These are phyloP conservation scores for Mrakia gelida DNA, from an alignment of 768 basidiomycete genomes.

Conservation along the genomic window DNA sequence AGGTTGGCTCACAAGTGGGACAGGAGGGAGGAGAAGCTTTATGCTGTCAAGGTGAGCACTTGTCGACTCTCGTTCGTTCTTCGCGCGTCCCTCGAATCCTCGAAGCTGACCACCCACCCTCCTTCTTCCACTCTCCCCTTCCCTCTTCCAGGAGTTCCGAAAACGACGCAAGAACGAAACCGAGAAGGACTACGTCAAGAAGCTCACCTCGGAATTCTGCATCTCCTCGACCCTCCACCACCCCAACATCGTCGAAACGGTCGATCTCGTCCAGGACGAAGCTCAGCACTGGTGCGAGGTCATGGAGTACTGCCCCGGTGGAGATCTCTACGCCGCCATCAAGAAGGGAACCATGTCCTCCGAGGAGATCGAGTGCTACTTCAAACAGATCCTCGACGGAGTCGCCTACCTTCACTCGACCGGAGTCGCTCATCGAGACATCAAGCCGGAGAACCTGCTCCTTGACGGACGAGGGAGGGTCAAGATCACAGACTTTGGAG, in stretches of 20 bases:
- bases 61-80: neutral
- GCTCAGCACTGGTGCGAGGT: conserved; percentile 96
- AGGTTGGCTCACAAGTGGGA: conserved; percentile 99
- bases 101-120: neutral
- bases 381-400: conserved; percentile 89
- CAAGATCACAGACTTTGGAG: conserved; percentile 84
- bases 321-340: conserved; percentile 96
- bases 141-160: conserved; percentile 74
- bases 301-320: conserved; percentile 99
- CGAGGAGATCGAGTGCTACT: conserved; percentile 92
- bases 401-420: conserved; percentile 89
- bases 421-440: conserved; percentile 94
- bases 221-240: conserved; percentile 94
- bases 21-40: conserved; percentile 88
- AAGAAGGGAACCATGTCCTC: conserved; percentile 92
- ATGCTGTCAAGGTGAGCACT: conserved; percentile 88
- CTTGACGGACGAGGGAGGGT: conserved; percentile 87
- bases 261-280: conserved; percentile 99
- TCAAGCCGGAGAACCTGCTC: conserved; percentile 97
- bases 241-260: conserved; percentile 93
- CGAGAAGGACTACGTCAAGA: conserved; percentile 99
- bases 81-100: neutral
- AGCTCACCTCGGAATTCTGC: conserved; percentile 97
- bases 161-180: conserved; percentile 97
- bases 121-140: neutral